Evolutionary conservation across 73 alveolate genomes (phyloP), one percentile per base, ranked within the genome.

Genomic region (Effrenium voratum): DNA sequence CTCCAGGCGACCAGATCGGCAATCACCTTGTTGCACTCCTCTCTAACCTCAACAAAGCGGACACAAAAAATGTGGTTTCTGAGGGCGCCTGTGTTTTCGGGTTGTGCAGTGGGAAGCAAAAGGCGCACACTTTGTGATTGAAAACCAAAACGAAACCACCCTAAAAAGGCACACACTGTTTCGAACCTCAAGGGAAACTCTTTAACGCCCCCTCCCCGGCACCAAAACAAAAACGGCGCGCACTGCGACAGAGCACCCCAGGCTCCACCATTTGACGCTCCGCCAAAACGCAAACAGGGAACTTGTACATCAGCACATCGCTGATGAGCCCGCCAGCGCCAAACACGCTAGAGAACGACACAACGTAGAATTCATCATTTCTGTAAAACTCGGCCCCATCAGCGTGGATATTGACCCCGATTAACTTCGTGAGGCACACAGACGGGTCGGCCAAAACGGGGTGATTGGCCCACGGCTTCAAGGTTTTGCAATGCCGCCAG

Each of bases 321-420:
- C 24, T 38, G 86, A 75, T 75, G 30, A 22, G 6, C 22, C 86
- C 86, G 13, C 15, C 10, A 10, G 40, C 86, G 10, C 57, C 86
- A 41, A 75, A 75, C 22, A 75, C 86, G 32, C 73, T 46, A 16
- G 73, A 28, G 45, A 49, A 46, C 16, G 49, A 30, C 73, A 44
- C 44, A 44, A 43, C 57, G 36, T 16, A 81, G 50, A 47, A 81
- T 47, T 81, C 91, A 34, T 81, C 91, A 19, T 81, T 72, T 38
- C 72, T 43, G 91, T 81, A 81, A 49, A 81, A 40, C 46, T 81
- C 66, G 40, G 91, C 73, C 8, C 91, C 91, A 81, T 81, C 91
- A 10, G 45, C 73, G 30, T 81, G 91, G 28, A 46, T 22, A 32
- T 40, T 47, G 73, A 49, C 24, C 34, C 91, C 91, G 55, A 81